phyloP scores from a whole-genome alignment of 805 yeast species.

The Debaryomyces prosopidis region DNA sequence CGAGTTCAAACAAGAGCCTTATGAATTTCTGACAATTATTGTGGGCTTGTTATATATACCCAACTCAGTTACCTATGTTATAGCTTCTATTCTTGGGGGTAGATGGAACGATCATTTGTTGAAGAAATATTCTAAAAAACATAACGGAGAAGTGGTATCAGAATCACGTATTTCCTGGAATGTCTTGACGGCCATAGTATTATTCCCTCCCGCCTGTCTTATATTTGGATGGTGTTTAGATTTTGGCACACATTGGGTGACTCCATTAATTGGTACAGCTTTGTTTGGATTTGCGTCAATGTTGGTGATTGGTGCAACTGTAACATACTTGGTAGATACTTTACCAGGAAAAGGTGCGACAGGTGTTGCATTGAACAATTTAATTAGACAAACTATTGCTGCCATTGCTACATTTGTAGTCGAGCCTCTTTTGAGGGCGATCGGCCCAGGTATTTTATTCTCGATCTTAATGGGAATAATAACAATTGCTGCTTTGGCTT shows the following conservation, averaged over 20 bases:
- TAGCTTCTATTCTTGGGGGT: constrained; percentile 82
- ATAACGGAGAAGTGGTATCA: constrained; percentile 68
- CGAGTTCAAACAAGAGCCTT: constrained; percentile 63
- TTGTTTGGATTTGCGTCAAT: constrained; percentile 79
- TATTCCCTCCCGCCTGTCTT: constrained; percentile 64
- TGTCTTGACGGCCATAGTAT: constrained; percentile 60
- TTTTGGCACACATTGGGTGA: constrained; percentile 67
- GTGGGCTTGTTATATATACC: constrained; percentile 82
- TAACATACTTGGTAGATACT: constrained; percentile 79
- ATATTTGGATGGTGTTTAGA: constrained; percentile 84
- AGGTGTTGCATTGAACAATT: constrained; percentile 81
- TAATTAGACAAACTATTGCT: constrained; percentile 71
- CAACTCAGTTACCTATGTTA: constrained; percentile 72
- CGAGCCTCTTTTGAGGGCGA: constrained; percentile 65
- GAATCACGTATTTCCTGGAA: constrained; percentile 81
- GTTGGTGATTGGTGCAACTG: constrained; percentile 79
- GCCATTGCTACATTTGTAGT: constrained; percentile 74
- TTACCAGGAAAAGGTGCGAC: constrained; percentile 88
- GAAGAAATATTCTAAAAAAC: constrained; percentile 48
- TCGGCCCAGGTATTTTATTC: constrained; percentile 71
- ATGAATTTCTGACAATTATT: constrained; percentile 62
- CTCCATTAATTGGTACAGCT: constrained; percentile 80
- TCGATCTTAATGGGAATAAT: constrained; percentile 65
- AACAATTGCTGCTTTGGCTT: constrained; percentile 38
- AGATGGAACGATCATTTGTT: constrained; percentile 70